Evolutionary conservation across 2,329 filamentous ascomycete species (phyloP), one percentile per base, ranked within the genome.

Genomic region (Drechslera avenae): DNA sequence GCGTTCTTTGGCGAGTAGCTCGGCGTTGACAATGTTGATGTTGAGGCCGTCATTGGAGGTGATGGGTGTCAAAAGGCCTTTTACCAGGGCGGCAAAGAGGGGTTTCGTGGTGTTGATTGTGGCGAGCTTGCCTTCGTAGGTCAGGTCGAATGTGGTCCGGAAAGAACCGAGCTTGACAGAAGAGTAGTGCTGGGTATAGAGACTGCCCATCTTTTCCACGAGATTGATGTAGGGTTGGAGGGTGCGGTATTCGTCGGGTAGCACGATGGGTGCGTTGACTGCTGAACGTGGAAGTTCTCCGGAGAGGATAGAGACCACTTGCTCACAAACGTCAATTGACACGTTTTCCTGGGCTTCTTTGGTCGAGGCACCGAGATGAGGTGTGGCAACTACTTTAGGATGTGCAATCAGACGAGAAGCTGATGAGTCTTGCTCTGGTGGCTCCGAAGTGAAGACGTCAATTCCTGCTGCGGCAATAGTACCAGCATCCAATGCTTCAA

Each of bases 311-410:
- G 86, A 82, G 0, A 89, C 79, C 10, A 92, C 88, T 73, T 94
- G 89, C 28, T 87, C 86, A 71, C 89, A 93, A 7, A 93, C 90
- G 62, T 93, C 90, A 56, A 92, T 83, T 1, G 87, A 89, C 3
- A 92, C 89, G 54, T 91, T 92, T 66, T 93, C 89, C 70, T 94
- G 89, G 0, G 90, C 90, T 78, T 94, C 90, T 28, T 88, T 81
- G 0, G 90, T 94, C 0, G 86, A 90, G 0, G 90, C 90, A 6
- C 89, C 89, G 0, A 94, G 79, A 69, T 94, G 90, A 1, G 90
- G 90, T 6, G 90, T 93, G 1, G 86, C 86, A 2, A 93, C 85
- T 0, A 91, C 88, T 58, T 84, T 86, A 1, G 86, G 82, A 60
- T 93, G 89, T 8, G 78, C 79, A 49, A 88, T 83, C 7, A 94